phyloP scores from a whole-genome alignment of 257 asterid genomes.

The Nicotiana sylvestris region DNA sequence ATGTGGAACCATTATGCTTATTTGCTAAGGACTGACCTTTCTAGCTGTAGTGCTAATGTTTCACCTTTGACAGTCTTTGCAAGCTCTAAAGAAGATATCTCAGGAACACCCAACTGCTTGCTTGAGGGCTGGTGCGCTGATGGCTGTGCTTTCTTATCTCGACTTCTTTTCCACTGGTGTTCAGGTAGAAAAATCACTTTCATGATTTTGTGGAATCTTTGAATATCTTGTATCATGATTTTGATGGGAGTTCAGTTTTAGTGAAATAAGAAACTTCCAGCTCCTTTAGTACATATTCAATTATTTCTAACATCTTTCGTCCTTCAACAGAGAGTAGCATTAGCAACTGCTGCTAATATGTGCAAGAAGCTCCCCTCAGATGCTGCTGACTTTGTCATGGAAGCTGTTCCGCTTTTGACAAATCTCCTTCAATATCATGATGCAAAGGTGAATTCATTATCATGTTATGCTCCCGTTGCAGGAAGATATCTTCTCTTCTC shows the following conservation, averaged over 20 bases:
- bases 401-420: conserved; percentile 95
- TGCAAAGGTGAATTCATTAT: conserved; percentile 61
- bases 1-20: neutral
- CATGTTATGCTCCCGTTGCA: neutral
- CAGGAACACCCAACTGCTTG: conserved; percentile 99
- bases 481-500: neutral
- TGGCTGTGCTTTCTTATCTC: conserved; percentile 99
- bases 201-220: neutral
- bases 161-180: conserved; percentile 99
- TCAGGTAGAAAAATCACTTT: conserved; percentile 55
- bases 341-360: conserved; percentile 96
- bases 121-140: conserved; percentile 96
- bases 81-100: conserved; percentile 96
- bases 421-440: conserved; percentile 97
- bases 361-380: conserved; percentile 98
- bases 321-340: conserved; percentile 77
- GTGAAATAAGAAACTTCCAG: neutral
- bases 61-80: conserved; percentile 67
- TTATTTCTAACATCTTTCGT: conserved; percentile 4
- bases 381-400: conserved; percentile 98
- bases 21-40: neutral
- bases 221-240: neutral
- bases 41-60: neutral
- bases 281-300: neutral
- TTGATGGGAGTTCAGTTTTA: conserved; percentile 4